A percentile compares a stretch with the other conserved stretches of the same genome.
Conservation (phyloP, 1,284 basidiomycete genomes). For the Testicularia cyperi region DNA sequence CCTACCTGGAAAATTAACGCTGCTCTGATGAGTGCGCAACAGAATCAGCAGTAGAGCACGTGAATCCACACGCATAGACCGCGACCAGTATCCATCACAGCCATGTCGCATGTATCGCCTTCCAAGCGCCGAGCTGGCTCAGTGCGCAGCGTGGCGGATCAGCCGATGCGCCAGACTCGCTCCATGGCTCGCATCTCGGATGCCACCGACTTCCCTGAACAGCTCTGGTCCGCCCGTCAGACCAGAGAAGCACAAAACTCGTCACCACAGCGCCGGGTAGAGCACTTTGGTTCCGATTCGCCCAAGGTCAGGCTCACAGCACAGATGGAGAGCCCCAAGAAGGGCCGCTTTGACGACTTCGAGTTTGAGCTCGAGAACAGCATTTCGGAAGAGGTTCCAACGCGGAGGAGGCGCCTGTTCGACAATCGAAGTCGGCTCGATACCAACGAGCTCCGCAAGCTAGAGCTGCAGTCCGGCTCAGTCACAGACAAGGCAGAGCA, state of each 20-base stretch:
- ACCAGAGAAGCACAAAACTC: neutral
- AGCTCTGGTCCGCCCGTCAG: conserved; percentile 1
- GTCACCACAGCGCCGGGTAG: conserved; percentile 6
- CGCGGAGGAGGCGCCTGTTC: conserved; percentile 14
- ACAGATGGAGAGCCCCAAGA: conserved; percentile 35
- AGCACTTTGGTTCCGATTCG: conserved; percentile 19
- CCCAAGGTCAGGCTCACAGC: conserved; percentile 17
- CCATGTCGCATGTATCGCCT: conserved; percentile 34
- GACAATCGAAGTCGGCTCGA: too few species aligned
- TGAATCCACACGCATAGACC: too few species aligned
- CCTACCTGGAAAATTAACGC: too few species aligned
- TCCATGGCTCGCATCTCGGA: conserved; percentile 37
- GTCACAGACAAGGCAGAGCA: too few species aligned
- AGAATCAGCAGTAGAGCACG: too few species aligned
- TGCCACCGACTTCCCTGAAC: conserved; percentile 2
- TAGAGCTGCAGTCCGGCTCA: too few species aligned
- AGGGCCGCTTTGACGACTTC: conserved; percentile 35
- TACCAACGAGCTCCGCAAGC: too few species aligned
- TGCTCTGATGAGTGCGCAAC: too few species aligned
- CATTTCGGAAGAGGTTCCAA: conserved; percentile 8
- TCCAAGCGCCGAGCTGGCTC: conserved; percentile 21
- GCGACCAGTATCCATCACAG: too few species aligned
- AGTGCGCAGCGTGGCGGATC: conserved; percentile 10
- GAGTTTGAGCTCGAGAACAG: conserved; percentile 36
- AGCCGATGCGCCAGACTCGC: conserved; percentile 34